Evolutionary conservation across 2,329 filamentous ascomycete species (phyloP).

Genomic region (Colletotrichum sp.): DNA sequence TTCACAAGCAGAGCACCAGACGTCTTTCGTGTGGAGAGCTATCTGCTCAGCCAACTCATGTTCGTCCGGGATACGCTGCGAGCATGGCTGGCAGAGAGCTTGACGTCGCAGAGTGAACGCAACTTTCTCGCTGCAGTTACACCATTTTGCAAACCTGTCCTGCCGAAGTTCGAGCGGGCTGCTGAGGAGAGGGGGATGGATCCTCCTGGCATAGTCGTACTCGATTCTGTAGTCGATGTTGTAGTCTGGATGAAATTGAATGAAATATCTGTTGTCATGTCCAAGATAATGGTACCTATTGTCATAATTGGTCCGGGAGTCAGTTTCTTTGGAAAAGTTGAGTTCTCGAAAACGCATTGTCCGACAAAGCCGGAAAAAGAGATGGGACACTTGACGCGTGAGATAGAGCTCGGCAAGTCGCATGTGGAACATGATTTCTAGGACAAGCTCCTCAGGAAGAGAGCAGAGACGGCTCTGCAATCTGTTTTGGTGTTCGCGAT

Average conservation of each 20-base stretch:
- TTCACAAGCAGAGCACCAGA: not conserved
- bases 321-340: not conserved
- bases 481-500: not conserved
- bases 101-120: not conserved
- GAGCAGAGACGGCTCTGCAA: not conserved
- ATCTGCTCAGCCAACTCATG: not conserved
- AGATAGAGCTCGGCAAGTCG: not conserved
- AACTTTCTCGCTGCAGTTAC: not conserved
- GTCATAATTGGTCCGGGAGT: rapidly evolving
- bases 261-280: not conserved
- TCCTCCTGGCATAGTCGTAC: too few relatives aligned
- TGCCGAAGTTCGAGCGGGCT: rapidly evolving
- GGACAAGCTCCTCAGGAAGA: not conserved
- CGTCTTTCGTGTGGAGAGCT: not conserved
- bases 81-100: not conserved
- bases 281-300: not conserved
- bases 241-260: too few relatives aligned
- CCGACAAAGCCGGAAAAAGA: not conserved
- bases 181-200: not conserved
- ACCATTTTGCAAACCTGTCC: rapidly evolving
- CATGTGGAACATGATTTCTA: not conserved
- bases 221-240: too few relatives aligned
- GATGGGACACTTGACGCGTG: not conserved
- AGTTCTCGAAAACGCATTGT: not conserved
- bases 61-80: not conserved